Conservation (phyloP, 805 yeast species). For the Cyberlindnera petersonii region DNA sequence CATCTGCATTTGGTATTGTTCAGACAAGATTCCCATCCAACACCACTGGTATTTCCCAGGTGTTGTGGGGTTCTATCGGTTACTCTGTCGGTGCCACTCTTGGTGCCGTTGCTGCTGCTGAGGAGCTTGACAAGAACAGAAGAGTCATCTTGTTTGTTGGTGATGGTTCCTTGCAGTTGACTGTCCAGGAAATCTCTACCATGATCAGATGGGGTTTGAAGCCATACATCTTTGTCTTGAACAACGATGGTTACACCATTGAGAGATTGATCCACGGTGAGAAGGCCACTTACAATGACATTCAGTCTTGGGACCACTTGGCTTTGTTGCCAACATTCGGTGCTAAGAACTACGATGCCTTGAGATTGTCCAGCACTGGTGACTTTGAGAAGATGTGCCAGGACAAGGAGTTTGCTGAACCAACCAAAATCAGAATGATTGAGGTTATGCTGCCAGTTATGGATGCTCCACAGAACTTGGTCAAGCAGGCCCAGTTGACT, state of each 20-base stretch:
- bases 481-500: conserved; percentile 62
- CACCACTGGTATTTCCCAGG: conserved; percentile 67
- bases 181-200: conserved; percentile 70
- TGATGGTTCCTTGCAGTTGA: conserved; percentile 73
- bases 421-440: conserved; percentile 58
- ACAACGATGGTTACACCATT: conserved; percentile 73
- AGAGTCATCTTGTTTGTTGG: conserved; percentile 68
- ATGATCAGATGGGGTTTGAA: conserved; percentile 62
- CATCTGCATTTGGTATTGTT: conserved; percentile 69
- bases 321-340: conserved; percentile 48
- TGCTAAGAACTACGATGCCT: conserved; percentile 49
- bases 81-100: conserved; percentile 62
- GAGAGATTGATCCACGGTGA: conserved; percentile 72
- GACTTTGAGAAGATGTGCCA: conserved; percentile 51
- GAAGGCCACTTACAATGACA: conserved; percentile 58
- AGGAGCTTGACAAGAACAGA: conserved; percentile 55
- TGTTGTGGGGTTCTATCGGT: conserved; percentile 75
- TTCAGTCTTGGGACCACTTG: conserved; percentile 67
- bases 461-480: conserved; percentile 67
- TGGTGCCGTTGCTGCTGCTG: conserved; percentile 68
- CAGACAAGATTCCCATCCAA: conserved; percentile 61
- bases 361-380: conserved; percentile 51
- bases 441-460: conserved; percentile 65
- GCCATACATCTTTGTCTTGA: conserved; percentile 66
- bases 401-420: conserved; percentile 45